Base-by-base conservation (phyloP, 164 flowering plant genomes). In the Nymphaea thermarum region DNA sequence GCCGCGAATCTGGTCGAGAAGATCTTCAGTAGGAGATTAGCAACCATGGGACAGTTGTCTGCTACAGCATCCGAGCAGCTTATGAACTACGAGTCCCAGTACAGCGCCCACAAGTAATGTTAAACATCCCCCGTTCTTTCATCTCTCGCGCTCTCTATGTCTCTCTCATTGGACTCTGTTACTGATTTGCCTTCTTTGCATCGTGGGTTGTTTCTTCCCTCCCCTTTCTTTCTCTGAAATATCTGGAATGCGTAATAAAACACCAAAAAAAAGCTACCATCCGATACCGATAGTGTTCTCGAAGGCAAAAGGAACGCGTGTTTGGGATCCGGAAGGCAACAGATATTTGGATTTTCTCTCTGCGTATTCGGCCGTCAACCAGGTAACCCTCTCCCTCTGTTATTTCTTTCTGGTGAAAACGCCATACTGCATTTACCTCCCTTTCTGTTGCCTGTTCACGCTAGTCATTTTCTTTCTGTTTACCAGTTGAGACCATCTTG, bases 271-370 rank as follows among this genome's bases (percentile, higher is more conserved):
- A 51, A 93, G 98, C 73, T 94, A 94, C 76, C 99, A 94, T 42
- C 99, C 99, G 15, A 81, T 94, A 75, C 99, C 99, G 0, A 67
- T 90, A 44, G 99, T 94, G 36, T 91, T 94, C 72, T 87, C 98
- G 66, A 84, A 87, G 79, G 99, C 90, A 67, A 84, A 85, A 76
- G 99, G 99, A 10, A 77, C 96, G 15, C 71, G 87, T n/a, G 75
- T 94, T 69, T 88, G 93, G 96, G 99, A 94, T 82, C 98, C 99
- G 6, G 99, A 94, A 78, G 99, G 99, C 44, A 83, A 87, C 73
- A 87, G 78, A 66, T 94, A 91, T 74, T 73, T 94, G 15, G 99
- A 94, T 79, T 94, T 94, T 70, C 92, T 94, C 12, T 80, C 98
- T 2, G 97, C 96, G 64, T 94, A 94, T 77, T 94, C 99, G 44